Evolutionary conservation across 495 filamentous ascomycete species (phyloP), one percentile per base, ranked within the genome.

Genomic region (Annulohypoxylon stygium): DNA sequence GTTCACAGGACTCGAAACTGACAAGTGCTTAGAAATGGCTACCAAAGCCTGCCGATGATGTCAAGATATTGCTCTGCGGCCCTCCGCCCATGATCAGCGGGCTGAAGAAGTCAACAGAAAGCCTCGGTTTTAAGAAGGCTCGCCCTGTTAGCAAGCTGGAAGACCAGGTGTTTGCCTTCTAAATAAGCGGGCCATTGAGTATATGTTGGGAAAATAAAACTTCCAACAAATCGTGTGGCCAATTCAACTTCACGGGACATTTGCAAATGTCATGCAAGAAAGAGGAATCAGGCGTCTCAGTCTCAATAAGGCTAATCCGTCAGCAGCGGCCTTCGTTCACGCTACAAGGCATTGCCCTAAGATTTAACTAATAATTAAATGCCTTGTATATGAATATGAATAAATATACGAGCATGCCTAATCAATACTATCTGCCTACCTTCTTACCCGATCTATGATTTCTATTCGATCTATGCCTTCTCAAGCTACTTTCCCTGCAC

Each of bases 161-260:
- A 79, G 95, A 99, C 81, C 95, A 98, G 82, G 94, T 99, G 75
- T 99, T 99, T 87, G 95, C 93, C 81, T 98, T 99, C 86, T 97
- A 93, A 48, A 65, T 43, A 54, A 23, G 50, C 50, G n/a, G 4
- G n/a, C 12, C 25, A 26, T n/a, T 12, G 11, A 6, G 25, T 30
- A 1, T 10, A 11, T 14, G 12, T 54, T n/a, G 50, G 50, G 33
- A 54, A 51, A 3, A 23, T 23, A 51, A 4, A 51, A n/a, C 16
- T 37, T 59, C 37, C 30, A 65, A 33, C 26, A 58, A 65, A 20
- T 11, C 16, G 11, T 11, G 6, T 45, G 23, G 41, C 39, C 5
- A 11, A 68, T 54, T 14, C 10, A 53, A 41, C 48, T 36, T 48
- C 20, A 25, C 33, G 34, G 11, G 34, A 39, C 4, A 16, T 18